Evolutionary conservation across 2,329 filamentous ascomycete genomes (phyloP), one percentile per base, ranked within the genome.

Genomic region (Zopfia rhizophila): DNA sequence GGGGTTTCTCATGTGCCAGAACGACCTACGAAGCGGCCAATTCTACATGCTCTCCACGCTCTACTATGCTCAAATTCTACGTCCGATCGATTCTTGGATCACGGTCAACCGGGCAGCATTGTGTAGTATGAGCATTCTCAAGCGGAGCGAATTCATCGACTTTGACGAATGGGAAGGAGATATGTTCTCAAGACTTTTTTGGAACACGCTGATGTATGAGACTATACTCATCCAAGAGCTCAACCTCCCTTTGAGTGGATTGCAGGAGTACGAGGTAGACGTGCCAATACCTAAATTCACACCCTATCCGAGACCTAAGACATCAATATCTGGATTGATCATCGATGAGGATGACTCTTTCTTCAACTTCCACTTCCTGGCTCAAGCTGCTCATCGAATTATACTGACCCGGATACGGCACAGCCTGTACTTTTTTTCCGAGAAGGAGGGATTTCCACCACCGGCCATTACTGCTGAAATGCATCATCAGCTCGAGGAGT

Each of bases 321-420:
- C 64, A 3, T 68, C 61, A 1, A 68, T 68, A 45, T 53, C 67
- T 52, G 33, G 65, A 55, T 18, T 69, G 48, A 36, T 69, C 2
- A 69, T 68, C 5, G 72, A 78, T 33, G 72, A 79, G 27, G 77
- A 80, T 42, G 78, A 82, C 47, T 75, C 79, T 1, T 78, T 79
- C 50, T 82, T 81, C 63, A 79, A 82, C 59, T 82, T 82, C 45
- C 80, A 82, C 52, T 82, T 82, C 50, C 74, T 82, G 5, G 79
- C 79, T 18, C 80, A 82, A 55, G 79, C 81, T 24, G 79, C 80
- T 5, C 79, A 82, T 57, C 75, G 80, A 32, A 82, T 82, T 46
- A 79, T 82, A 40, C 70, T 82, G 7, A 82, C 78, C 1, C 75
- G 80, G 5, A 75, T 82, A 19, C 75, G 78, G 39, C 75, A 81